Evolutionary conservation across 768 basidiomycete species (phyloP).

Genomic region (Rhizopogon sp.): DNA sequence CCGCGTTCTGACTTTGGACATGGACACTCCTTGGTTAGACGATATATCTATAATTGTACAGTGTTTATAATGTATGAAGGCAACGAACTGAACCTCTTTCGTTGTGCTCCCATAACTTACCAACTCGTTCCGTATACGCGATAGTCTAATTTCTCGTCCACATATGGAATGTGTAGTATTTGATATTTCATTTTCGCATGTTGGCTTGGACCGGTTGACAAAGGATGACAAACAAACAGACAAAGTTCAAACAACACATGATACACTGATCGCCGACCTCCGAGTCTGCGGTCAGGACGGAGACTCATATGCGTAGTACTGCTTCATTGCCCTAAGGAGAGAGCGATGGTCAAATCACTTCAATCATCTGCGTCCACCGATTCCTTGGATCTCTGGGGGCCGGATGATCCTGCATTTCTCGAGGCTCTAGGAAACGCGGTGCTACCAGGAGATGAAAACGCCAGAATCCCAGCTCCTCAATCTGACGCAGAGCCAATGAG

Average conservation of each 20-base stretch:
- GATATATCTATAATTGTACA: conserved; percentile 66
- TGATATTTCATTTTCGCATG: conserved; percentile 2
- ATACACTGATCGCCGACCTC: not conserved
- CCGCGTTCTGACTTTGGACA: conserved; percentile 55
- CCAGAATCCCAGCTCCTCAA: not conserved
- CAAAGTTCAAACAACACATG: conserved; percentile 6
- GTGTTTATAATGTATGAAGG: conserved; percentile 31
- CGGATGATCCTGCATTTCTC: conserved; percentile 51
- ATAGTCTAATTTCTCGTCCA: no score
- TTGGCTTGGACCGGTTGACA: conserved; percentile 2
- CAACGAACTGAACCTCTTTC: not conserved
- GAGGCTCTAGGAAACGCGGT: conserved; percentile 39
- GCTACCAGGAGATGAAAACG: conserved; percentile 41
- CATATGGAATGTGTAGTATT: not conserved
- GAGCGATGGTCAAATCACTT: conserved; percentile 3
- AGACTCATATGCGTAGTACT: not conserved
- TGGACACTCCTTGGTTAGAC: conserved; percentile 64
- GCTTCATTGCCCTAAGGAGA: not conserved
- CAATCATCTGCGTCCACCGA: conserved; percentile 11
- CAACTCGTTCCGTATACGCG: no score
- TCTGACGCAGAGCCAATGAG: not conserved
- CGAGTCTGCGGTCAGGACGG: not conserved
- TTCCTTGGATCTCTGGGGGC: conserved; percentile 52
- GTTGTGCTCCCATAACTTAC: no score
- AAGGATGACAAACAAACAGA: not conserved